Base-by-base conservation (phyloP, 345 rosid species). In the Tarenaya hassleriana region DNA sequence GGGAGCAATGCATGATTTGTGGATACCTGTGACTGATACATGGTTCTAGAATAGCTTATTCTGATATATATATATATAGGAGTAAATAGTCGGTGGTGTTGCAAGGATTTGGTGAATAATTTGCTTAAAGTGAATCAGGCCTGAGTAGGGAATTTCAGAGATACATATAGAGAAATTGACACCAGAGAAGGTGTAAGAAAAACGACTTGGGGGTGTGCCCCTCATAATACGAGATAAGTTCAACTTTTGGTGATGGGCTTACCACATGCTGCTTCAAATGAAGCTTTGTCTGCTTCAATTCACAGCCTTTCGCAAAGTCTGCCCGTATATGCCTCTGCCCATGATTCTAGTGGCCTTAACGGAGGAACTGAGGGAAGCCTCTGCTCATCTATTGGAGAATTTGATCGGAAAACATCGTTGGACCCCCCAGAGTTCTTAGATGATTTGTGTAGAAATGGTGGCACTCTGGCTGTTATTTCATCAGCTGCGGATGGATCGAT, bases 11-110 rank as follows among this genome's bases (percentile, higher is more conserved):
- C 67, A 65, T 27, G 63, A 75, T 34, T 43, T 74, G 76, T 80
- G 91, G 95, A 74, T 77, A 69, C 84, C 88, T 45, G 61, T 84
- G 68, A 79, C 77, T 38, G 94, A 82, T 75, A 73, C 87, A 69
- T 82, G 76, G 77, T 46, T 50, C 8, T 46, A 52, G 44, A 19
- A 58, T 34, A 1, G 3, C 58, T 52, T 41, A 0, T 53, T 53
- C 47, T 14, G 11, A 11, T 47, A 58, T 48, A 58, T 17, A 51
- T 46, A 32, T 41, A n/a, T n/a, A n/a, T n/a, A n/a, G n/a, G n/a
- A n/a, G n/a, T n/a, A 50, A 18, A 0, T 52, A 58, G 61, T 53
- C 41, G 32, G 16, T 58, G 34, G 46, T 46, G 45, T 59, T 58
- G 50, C 43, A 52, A 66, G 46, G 50, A 34, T 33, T 45, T 8